Evolutionary conservation across 75 land plant species (phyloP), one percentile per base, ranked within the genome.

Genomic region (Selaginella tamariscina): DNA sequence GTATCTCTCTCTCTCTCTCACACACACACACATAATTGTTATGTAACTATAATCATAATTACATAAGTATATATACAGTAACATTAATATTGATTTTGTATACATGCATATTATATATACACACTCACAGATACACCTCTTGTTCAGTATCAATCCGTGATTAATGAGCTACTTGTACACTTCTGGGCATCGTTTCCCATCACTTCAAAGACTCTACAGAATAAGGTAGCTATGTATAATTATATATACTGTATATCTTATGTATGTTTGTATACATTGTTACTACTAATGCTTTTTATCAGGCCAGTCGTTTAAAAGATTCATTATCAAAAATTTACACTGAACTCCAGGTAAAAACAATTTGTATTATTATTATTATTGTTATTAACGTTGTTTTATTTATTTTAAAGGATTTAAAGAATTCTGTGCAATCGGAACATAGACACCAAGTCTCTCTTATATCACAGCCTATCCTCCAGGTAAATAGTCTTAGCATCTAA

Each of bases 111-210:
- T 23, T 60, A n/a, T 24, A 13, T 60, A 9, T 22, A 13, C 20
- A 13, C n/a, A n/a, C 20, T n/a, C n/a, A n/a, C n/a, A n/a, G 24
- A 21, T 29, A 26, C 39, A 18, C 64, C 32, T 24, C 23, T 54
- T 15, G 67, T 65, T 2, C 81, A 89, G 86, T 86, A 89, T 68
- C 86, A 85, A 80, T 74, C 83, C 27, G 77, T 89, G 2, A 87
- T 81, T 60, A 83, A 86, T 67, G 98, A 94, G 77, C 72, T 94
- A 44, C 77, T 94, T 31, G 77, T 78, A 49, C 98, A 94, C 63
- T 94, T 89, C 56, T 94, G 95, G 98, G 88, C 98, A 67, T 79
- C 95, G 27, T 89, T 83, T 80, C 98, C 98, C 39, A 74, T 89
- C 32, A 83, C 95, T 24, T 83, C 84, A 32, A 33, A 33, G 8